Percentiles rank a stretch among this genome's conserved stretches.
These are phyloP conservation scores for Pythium sp. DNA, from an alignment of 352 stramenopile genomes.

Conservation along the genomic window DNA sequence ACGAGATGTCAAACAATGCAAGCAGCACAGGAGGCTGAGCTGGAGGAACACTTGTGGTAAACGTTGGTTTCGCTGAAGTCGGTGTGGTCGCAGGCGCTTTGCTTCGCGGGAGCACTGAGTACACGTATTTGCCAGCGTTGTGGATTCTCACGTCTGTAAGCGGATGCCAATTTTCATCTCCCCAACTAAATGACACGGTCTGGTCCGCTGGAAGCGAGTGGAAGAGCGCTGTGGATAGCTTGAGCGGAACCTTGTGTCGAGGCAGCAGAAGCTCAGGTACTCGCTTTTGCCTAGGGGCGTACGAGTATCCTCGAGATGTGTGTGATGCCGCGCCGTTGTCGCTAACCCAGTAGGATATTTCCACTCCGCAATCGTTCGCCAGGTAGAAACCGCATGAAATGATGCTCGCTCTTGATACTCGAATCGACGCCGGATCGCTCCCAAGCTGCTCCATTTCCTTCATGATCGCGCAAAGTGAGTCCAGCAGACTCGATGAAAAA, in stretches of 20 bases:
- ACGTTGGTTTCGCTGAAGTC: conserved; percentile 4
- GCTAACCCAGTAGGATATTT: conserved; percentile 66
- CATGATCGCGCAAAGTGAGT: conserved; percentile 52
- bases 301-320: conserved; percentile 54
- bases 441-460: conserved; percentile 61
- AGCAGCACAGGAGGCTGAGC: conserved; percentile 32
- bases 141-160: conserved; percentile 77
- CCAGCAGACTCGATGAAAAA: conserved; percentile 59
- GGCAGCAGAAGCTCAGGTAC: conserved; percentile 45
- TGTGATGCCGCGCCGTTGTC: conserved; percentile 37
- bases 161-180: conserved; percentile 64
- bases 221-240: conserved; percentile 69
- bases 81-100: background rate
- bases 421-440: conserved; percentile 14
- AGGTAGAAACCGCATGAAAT: conserved; percentile 84
- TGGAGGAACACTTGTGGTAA: background rate
- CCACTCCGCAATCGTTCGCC: conserved; percentile 59
- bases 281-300: conserved; percentile 40
- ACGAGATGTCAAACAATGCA: conserved; percentile 73
- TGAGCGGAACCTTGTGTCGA: conserved; percentile 59
- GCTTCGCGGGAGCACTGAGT: conserved; percentile 45
- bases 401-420: conserved; percentile 50
- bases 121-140: conserved; percentile 74
- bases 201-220: conserved; percentile 68
- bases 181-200: conserved; percentile 74